A percentile compares a stretch with the other conserved stretches of the same genome.
These are phyloP conservation scores for Microthyrium microscopicum DNA, from an alignment of 2,329 filamentous ascomycete genomes.

Conservation along the genomic window DNA sequence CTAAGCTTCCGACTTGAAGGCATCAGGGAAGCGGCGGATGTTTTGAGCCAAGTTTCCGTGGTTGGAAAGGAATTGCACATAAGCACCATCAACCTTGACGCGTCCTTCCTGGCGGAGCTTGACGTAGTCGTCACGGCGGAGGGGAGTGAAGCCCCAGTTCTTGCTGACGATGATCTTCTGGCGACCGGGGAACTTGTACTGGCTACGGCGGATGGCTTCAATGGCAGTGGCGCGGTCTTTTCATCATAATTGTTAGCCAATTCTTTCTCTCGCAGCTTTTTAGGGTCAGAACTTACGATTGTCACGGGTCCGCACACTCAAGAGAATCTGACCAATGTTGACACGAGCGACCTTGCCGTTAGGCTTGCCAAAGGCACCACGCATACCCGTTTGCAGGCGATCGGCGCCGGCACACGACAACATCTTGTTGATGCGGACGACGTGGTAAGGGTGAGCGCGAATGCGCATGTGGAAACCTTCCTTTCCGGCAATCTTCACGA, in stretches of 20 bases:
- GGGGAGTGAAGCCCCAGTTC: conserved; percentile 99
- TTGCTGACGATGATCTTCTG: conserved; percentile 93
- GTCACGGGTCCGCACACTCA: conserved; percentile 95
- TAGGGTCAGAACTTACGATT: conserved; percentile 40
- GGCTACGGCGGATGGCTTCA: conserved; percentile 95
- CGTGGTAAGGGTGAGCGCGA: conserved; percentile 96
- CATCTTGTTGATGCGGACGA: conserved; percentile 99
- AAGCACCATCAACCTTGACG: conserved; percentile 95
- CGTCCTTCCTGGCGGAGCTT: conserved; percentile 84
- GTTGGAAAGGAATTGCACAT: conserved; percentile 97
- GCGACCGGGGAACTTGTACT: conserved; percentile 99
- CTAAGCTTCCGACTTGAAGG: conserved; percentile 40
- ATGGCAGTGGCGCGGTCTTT: conserved; percentile 86
- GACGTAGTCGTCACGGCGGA: conserved; percentile 94
- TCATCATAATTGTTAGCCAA: neutral
- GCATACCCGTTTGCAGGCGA: conserved; percentile 99
- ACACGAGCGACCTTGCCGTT: conserved; percentile 98
- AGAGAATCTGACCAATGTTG: conserved; percentile 99
- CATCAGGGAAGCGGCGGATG: conserved; percentile 87
- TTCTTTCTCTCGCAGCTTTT: neutral
- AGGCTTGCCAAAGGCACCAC: conserved; percentile 99
- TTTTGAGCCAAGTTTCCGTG: conserved; percentile 74
- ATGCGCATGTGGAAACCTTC: conserved; percentile 56
- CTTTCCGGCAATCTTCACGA: conserved; percentile 53
- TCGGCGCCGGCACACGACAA: conserved; percentile 99